A percentile compares a stretch with the other conserved stretches of the same genome.
Conservation (phyloP, 345 rosid species). For the Lenwebbia sp. region DNA sequence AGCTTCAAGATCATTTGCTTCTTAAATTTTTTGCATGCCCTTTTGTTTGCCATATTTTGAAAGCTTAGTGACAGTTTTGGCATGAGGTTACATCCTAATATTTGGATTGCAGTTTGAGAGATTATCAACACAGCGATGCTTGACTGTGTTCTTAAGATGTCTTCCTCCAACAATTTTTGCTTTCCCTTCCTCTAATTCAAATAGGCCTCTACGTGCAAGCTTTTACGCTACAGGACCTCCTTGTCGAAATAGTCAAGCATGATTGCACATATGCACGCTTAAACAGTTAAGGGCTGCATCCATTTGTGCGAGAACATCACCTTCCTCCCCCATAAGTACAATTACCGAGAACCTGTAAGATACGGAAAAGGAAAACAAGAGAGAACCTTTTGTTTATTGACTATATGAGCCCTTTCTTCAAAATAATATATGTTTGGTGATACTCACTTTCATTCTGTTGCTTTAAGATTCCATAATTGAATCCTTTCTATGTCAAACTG, state of each 20-base stretch:
- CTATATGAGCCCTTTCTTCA: not conserved
- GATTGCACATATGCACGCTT: not conserved
- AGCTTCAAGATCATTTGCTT: not conserved
- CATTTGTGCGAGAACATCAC: not conserved
- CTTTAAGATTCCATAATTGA: not conserved
- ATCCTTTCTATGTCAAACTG: not conserved
- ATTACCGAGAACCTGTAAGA: not conserved
- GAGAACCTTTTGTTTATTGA: not conserved
- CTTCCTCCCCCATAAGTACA: not conserved
- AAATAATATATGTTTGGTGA: not conserved
- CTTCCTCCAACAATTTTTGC: not conserved
- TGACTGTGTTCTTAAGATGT: not conserved
- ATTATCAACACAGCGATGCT: not conserved
- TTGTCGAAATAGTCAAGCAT: not conserved
- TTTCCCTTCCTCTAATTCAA: not conserved
- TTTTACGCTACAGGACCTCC: not conserved
- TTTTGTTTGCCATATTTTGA: not conserved
- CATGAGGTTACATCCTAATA: not conserved
- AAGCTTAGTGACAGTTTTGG: not conserved
- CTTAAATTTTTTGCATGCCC: not conserved
- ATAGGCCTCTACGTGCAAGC: not conserved
- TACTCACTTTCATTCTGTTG: not conserved
- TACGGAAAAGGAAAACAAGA: not conserved
- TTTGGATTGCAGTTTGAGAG: not conserved
- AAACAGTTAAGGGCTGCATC: not conserved